phyloP scores from a whole-genome alignment of 176 grass and related monocot genomes.

The Oryza brachyantha region DNA sequence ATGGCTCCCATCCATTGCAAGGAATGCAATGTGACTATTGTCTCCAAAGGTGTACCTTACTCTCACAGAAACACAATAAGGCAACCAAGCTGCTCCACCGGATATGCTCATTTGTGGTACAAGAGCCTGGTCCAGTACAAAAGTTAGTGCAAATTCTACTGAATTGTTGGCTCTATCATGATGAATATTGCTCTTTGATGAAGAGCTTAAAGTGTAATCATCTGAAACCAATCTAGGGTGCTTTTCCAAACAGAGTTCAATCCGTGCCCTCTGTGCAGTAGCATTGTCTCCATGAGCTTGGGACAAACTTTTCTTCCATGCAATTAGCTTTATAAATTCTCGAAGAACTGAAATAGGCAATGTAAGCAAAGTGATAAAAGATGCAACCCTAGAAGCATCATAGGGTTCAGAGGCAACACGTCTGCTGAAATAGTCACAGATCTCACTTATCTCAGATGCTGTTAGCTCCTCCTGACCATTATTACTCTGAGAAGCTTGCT shows the following conservation, averaged over 20 bases:
- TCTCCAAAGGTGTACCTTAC: constrained; percentile 91
- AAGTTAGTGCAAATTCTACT: constrained; percentile 88
- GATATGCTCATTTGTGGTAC: constrained; percentile 96
- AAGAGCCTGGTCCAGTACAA: constrained; percentile 87
- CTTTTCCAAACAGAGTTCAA: constrained; percentile 98
- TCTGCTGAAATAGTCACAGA: constrained; percentile 97
- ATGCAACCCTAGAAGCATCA: constrained; percentile 94
- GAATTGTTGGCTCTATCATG: constrained; percentile 79
- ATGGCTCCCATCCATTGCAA: constrained; percentile 93
- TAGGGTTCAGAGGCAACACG: constrained; percentile 97
- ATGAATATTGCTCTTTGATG: constrained; percentile 87
- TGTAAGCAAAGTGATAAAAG: constrained; percentile 96
- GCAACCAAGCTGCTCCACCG: constrained; percentile 94
- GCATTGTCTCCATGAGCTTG: constrained; percentile 77
- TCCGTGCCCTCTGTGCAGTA: constrained; percentile 81
- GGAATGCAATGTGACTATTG: constrained; percentile 57
- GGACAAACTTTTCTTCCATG: constrained; percentile 94
- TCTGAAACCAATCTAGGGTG: constrained; percentile 63
- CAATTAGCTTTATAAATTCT: constrained; percentile 90
- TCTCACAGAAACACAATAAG: constrained; percentile 90
- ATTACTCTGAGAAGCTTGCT: constrained; percentile 71
- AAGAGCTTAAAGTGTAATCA: constrained; percentile 47
- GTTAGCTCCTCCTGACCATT: constrained; percentile 89
- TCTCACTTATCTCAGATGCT: constrained; percentile 79
- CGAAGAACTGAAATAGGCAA: constrained; percentile 75